Percentiles rank a stretch among this genome's conserved stretches.
These are phyloP conservation scores for Corymbia citriodora DNA, from an alignment of 441 rosid species.

Conservation along the genomic window DNA sequence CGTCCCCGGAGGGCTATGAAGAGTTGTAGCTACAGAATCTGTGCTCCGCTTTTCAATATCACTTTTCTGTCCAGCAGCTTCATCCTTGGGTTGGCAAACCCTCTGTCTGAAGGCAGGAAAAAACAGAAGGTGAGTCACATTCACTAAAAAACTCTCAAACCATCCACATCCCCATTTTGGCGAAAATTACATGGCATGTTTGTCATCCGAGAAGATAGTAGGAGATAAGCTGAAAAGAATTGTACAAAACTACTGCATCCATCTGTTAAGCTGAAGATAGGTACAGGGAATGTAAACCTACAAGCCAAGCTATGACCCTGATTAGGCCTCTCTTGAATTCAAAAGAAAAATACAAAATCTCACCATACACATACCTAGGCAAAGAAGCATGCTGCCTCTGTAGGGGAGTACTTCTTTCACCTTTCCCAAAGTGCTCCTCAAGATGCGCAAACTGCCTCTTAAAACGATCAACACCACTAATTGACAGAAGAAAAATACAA, in stretches of 20 bases:
- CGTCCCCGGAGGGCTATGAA: conserved; percentile 42
- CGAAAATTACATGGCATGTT: background rate
- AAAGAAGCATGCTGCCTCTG: conserved; percentile 94
- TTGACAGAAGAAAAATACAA: background rate
- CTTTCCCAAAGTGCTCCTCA: conserved; percentile 87
- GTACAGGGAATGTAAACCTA: background rate
- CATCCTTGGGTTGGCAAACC: conserved; percentile 50
- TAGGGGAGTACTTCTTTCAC: conserved; percentile 64
- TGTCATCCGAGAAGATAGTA: background rate
- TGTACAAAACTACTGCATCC: background rate
- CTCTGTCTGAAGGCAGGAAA: conserved; percentile 55
- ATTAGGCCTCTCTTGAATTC: background rate
- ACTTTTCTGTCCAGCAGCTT: conserved; percentile 26
- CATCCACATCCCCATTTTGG: background rate
- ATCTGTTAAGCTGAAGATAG: background rate
- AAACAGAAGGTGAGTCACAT: background rate
- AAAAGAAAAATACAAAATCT: background rate
- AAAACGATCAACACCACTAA: conserved; percentile 95
- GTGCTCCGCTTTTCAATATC: conserved; percentile 39
- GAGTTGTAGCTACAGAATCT: conserved; percentile 47
- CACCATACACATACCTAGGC: conserved; percentile 57
- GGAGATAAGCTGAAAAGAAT: background rate
- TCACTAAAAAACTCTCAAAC: background rate
- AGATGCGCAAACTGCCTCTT: conserved; percentile 97
- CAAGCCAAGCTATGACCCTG: background rate